Evolutionary conservation across 2,329 filamentous ascomycete species (phyloP), one percentile per base, ranked within the genome.

Genomic region (Coniochaeta sp.): DNA sequence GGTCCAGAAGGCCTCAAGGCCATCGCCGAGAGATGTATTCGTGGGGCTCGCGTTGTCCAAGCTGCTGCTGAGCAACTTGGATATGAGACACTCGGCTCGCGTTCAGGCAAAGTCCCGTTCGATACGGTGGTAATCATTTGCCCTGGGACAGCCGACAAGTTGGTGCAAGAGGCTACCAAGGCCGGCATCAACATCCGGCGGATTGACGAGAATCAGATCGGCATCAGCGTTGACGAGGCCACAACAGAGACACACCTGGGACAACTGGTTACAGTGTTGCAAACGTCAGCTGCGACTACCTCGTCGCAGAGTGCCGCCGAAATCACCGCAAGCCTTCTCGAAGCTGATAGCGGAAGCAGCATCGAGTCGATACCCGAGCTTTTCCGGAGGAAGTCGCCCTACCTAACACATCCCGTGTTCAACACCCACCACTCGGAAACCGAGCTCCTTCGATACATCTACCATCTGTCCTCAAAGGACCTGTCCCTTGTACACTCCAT

Each of bases 401-500:
- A 89, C 75, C 79, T 98, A 64, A 93, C 90, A 0, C 93, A 98
- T 72, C 90, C 91, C 0, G 91, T 96, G 28, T 98, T 97, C 83
- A 97, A 97, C 79, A 88, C 87, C 1, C 87, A 98, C 73, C 93
- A 96, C 75, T 96, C 92, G 2, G 93, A 98, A 77, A 97, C 93
- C 0, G 91, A 97, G 74, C 84, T 98, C 67, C 80, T 98, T 57
- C 89, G 93, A 50, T 98, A 98, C 76, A 96, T 98, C 68, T 83
- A 93, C 71, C 91, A 96, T 71, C 81, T 98, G 5, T 89, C 96
- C 72, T 96, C 92, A 57, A 97, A 96, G 79, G 93, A 98, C 71
- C 79, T 98, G 16, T 97, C 93, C 1, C 81, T 97, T 5, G 90
- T 93, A 2, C 93, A 98, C 77, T 97, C 93, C 17, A 98, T 98